Conservation (phyloP, 768 basidiomycete species). For the Leccinum uliginosum region DNA sequence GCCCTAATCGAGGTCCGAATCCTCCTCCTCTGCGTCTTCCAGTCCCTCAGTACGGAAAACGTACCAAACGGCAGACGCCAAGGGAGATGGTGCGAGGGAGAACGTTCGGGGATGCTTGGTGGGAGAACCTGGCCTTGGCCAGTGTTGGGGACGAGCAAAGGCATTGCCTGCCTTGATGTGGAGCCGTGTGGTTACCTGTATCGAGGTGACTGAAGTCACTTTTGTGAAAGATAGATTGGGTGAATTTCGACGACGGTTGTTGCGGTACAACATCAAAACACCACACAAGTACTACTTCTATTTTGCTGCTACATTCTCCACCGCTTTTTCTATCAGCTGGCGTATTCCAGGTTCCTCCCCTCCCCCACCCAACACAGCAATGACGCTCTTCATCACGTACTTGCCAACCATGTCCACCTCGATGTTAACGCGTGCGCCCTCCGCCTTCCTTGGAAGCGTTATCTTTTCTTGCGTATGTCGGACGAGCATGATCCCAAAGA, state of each 20-base stretch:
- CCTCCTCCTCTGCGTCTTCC: too few species aligned
- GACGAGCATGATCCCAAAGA: constrained; percentile 93
- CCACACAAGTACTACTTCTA: not conserved
- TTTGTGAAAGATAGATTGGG: constrained; percentile 24
- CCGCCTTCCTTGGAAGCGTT: constrained; percentile 65
- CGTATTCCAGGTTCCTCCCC: constrained; percentile 46
- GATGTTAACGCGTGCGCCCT: constrained; percentile 86
- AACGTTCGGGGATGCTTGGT: constrained; percentile 31
- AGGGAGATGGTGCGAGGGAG: constrained; percentile 24
- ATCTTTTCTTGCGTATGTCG: constrained; percentile 89
- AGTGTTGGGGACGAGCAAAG: constrained; percentile 27
- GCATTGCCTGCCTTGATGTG: constrained; percentile 35
- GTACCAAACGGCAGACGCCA: not conserved
- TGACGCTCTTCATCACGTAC: constrained; percentile 82
- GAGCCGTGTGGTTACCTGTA: constrained; percentile 52
- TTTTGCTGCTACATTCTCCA: constrained; percentile 47
- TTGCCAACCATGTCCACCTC: constrained; percentile 96
- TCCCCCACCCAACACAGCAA: constrained; percentile 56
- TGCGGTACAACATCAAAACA: not conserved
- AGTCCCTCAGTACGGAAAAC: too few species aligned
- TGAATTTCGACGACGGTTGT: not conserved
- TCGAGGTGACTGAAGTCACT: constrained; percentile 29
- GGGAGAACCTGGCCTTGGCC: constrained; percentile 49
- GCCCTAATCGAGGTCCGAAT: too few species aligned
- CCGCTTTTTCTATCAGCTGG: constrained; percentile 52